phyloP scores from a whole-genome alignment of 2,329 filamentous ascomycete species.

The Dactylellina drechsleri region DNA sequence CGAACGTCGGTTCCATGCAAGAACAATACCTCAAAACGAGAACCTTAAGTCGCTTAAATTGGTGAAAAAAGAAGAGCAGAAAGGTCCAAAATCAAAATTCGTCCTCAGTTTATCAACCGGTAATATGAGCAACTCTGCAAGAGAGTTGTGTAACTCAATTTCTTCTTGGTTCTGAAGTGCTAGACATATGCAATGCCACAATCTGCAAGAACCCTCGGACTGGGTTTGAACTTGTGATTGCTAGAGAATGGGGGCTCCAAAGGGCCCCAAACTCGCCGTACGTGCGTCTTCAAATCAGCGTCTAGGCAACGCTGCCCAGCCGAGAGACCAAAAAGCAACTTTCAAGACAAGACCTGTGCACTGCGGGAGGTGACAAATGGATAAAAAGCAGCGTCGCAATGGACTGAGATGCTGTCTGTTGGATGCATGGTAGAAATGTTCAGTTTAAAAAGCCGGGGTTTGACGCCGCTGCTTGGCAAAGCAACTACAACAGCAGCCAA shows the following conservation, averaged over 20 bases:
- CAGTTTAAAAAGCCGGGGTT: not conserved
- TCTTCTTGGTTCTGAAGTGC: too few relatives aligned
- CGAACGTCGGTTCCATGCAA: constrained; percentile 4
- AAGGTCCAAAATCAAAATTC: too few relatives aligned
- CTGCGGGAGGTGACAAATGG: constrained; percentile 39
- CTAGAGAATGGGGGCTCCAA: not conserved
- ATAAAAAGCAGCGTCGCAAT: constrained; percentile 37
- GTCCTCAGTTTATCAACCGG: not conserved
- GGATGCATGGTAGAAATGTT: not conserved
- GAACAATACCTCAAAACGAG: constrained; percentile 12
- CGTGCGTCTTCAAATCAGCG: constrained; percentile 20
- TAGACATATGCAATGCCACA: constrained; percentile 12
- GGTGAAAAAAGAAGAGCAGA: too few relatives aligned
- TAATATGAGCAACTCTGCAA: not conserved
- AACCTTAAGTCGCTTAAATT: not conserved
- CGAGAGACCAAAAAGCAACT: constrained; percentile 43
- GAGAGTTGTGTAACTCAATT: not conserved
- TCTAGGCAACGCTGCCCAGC: constrained; percentile 42
- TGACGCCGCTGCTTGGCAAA: constrained; percentile 21
- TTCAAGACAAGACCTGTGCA: constrained; percentile 30
- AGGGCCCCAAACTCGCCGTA: constrained; percentile 39
- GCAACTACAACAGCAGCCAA: constrained; percentile 28
- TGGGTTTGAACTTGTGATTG: constrained; percentile 8
- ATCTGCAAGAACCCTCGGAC: constrained; percentile 14
- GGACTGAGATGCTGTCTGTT: not conserved